Conservation (phyloP, 371 early-diverging fungal species). For the Capillidium rhysosporum region DNA sequence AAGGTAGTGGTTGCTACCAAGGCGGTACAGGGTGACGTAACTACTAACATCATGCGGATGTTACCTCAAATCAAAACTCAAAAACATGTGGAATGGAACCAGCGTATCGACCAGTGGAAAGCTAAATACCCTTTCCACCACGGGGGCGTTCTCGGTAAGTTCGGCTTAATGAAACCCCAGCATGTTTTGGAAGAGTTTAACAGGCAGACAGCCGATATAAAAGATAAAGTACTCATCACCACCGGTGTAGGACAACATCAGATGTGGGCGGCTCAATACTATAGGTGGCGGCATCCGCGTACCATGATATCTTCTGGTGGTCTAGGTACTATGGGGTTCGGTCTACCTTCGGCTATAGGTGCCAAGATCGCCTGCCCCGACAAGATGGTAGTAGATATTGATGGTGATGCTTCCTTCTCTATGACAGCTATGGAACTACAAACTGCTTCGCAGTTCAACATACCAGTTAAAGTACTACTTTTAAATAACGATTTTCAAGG, state of each 20-base stretch:
- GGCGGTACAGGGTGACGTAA: constrained; percentile 89
- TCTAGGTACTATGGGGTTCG: constrained; percentile 95
- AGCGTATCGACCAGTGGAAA: constrained; percentile 66
- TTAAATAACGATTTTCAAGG: constrained; percentile 97
- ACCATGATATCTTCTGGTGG: constrained; percentile 86
- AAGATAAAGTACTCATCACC: constrained; percentile 81
- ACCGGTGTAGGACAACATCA: constrained; percentile 98
- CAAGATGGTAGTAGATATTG: constrained; percentile 85
- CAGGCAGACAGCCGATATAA: constrained; percentile 49
- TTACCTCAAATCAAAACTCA: constrained; percentile 50
- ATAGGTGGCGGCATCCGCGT: constrained; percentile 76
- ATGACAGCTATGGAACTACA: constrained; percentile 96
- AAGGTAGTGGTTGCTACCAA: constrained; percentile 79
- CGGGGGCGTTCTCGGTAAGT: constrained; percentile 18
- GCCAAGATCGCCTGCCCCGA: constrained; percentile 88
- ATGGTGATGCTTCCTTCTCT: constrained; percentile 91
- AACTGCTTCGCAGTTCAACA: constrained; percentile 87
- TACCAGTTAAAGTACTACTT: constrained; percentile 85
- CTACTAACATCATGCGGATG: constrained; percentile 53
- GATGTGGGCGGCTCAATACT: constrained; percentile 91
- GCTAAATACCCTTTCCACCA: constrained; percentile 66
- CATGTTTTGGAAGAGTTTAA: constrained; percentile 83
- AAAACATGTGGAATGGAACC: constrained; percentile 66
- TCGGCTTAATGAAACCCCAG: constrained; percentile 62
- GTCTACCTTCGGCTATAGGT: constrained; percentile 87